Conservation (phyloP, 352 stramenopile species). For the Hyphochytrium catenoides region DNA sequence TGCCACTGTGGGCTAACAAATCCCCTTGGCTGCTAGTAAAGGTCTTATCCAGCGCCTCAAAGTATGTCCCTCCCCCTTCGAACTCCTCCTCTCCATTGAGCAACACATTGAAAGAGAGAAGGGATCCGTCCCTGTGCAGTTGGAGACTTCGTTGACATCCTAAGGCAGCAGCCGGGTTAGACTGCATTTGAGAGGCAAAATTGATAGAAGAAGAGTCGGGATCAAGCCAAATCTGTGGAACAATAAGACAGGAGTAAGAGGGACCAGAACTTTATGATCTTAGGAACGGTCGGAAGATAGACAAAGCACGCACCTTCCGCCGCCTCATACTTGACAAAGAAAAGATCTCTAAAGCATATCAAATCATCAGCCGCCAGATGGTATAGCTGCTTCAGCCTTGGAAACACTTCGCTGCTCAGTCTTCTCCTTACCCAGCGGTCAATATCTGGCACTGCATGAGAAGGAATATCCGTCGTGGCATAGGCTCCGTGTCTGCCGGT, state of each 20-base stretch:
- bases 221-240: neutral
- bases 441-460: conserved; percentile 28
- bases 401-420: conserved; percentile 24
- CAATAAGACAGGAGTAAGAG: too few relatives aligned
- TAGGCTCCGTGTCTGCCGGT: conserved; percentile 46
- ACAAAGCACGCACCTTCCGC: conserved; percentile 6
- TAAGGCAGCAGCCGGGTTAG: neutral
- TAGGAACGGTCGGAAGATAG: too few relatives aligned
- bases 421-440: conserved; percentile 32
- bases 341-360: conserved; percentile 53
- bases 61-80: conserved; percentile 72
- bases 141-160: too few relatives aligned
- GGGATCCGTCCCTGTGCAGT: conserved; percentile 74
- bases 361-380: conserved; percentile 15
- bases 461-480: conserved; percentile 53
- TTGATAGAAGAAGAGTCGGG: too few relatives aligned
- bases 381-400: conserved; percentile 21
- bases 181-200: too few relatives aligned
- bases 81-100: conserved; percentile 57
- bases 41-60: conserved; percentile 38
- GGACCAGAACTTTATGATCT: conserved; percentile 40
- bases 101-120: conserved; percentile 81
- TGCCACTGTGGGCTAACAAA: conserved; percentile 66
- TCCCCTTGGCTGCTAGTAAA: conserved; percentile 40
- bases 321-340: conserved; percentile 63